phyloP scores from a whole-genome alignment of 805 yeast species.

The Candida takata region DNA sequence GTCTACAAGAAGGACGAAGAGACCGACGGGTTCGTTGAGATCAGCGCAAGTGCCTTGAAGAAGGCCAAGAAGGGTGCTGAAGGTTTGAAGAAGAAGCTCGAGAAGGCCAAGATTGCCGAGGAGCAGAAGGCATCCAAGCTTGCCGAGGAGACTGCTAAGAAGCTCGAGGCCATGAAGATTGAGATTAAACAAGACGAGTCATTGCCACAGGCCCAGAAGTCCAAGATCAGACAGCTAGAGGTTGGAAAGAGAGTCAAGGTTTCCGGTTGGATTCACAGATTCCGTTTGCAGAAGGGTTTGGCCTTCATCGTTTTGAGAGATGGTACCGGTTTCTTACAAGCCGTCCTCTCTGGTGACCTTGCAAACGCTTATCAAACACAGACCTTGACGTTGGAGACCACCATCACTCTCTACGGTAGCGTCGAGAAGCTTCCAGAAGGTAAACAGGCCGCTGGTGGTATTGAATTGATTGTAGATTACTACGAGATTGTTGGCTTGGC shows the following conservation, averaged over 20 bases:
- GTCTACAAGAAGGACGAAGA: slow-evolving; percentile 45
- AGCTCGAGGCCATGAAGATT: slow-evolving; percentile 76
- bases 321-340: slow-evolving; percentile 87
- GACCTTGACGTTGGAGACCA: slow-evolving; percentile 82
- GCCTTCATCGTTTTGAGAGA: slow-evolving; percentile 91
- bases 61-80: slow-evolving; percentile 96
- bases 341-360: slow-evolving; percentile 82
- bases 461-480: slow-evolving; percentile 86
- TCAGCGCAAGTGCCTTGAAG: slow-evolving; percentile 85
- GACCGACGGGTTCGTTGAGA: slow-evolving; percentile 58
- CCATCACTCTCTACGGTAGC: slow-evolving; percentile 74
- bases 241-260: slow-evolving; percentile 70
- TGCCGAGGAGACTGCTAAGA: slow-evolving; percentile 65
- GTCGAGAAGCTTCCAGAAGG: slow-evolving; percentile 88
- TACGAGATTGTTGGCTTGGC: slow-evolving; percentile 88
- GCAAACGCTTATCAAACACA: slow-evolving; percentile 85
- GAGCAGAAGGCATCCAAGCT: slow-evolving; percentile 46
- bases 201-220: slow-evolving; percentile 59
- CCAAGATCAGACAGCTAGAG: slow-evolving; percentile 47
- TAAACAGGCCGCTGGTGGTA: slow-evolving; percentile 95
- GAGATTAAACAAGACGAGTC: slow-evolving; percentile 65
- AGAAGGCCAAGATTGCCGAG: slow-evolving; percentile 47
- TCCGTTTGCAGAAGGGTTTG: slow-evolving; percentile 87
- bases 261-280: slow-evolving; percentile 94
- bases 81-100: slow-evolving; percentile 67